These are phyloP conservation scores for Mortierella sp. DNA, from an alignment of 371 early-diverging fungal species.

Conservation along the genomic window DNA sequence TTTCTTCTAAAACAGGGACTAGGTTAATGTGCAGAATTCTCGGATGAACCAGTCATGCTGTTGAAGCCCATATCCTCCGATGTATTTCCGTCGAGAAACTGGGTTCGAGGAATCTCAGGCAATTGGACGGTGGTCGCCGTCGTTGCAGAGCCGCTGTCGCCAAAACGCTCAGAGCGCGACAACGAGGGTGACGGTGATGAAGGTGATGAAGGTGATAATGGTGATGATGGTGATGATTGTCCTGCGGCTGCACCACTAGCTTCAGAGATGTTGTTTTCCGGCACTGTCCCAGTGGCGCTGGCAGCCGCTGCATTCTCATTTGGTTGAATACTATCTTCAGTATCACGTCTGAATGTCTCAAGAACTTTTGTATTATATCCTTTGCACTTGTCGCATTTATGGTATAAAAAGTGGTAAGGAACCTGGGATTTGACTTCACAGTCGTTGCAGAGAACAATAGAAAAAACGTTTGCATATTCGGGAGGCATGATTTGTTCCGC, in stretches of 20 bases:
- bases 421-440: slow-evolving; percentile 88
- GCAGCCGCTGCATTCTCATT: slow-evolving; percentile 33
- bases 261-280: slow-evolving; percentile 41
- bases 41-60: neutral
- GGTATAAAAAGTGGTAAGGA: slow-evolving; percentile 95
- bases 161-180: neutral
- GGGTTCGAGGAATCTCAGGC: neutral
- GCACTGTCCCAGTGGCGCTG: slow-evolving; percentile 16
- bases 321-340: slow-evolving; percentile 25
- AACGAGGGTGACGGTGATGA: too few relatives aligned
- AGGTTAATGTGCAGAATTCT: neutral
- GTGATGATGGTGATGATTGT: neutral
- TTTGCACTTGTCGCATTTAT: slow-evolving; percentile 90
- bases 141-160: neutral
- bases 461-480: slow-evolving; percentile 82
- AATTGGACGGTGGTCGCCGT: neutral
- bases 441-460: slow-evolving; percentile 94
- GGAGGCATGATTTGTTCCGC: slow-evolving; percentile 90
- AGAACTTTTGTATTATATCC: slow-evolving; percentile 95
- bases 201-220: too few relatives aligned
- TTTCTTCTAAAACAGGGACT: neutral
- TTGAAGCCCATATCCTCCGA: neutral
- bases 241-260: slow-evolving; percentile 5
- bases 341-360: slow-evolving; percentile 63
- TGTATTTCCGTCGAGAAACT: slow-evolving; percentile 1